phyloP scores from a whole-genome alignment of 495 filamentous ascomycete genomes.

The Saxispiralis lemnorum region DNA sequence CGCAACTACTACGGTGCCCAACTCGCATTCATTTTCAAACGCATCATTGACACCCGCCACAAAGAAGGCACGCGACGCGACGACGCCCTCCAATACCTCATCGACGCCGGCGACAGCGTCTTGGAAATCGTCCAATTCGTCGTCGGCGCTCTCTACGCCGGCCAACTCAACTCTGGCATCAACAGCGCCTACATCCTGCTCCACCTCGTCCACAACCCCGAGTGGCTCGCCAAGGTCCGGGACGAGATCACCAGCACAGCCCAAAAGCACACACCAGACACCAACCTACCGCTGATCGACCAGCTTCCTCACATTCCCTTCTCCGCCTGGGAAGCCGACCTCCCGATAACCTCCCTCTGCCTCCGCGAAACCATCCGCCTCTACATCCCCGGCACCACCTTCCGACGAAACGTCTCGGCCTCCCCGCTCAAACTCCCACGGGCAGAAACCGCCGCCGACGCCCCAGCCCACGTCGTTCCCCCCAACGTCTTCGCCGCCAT shows the following conservation, averaged over 20 bases:
- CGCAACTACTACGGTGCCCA: conserved; percentile 21
- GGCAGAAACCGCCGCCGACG: conserved; percentile 19
- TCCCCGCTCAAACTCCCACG: no score
- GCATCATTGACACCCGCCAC: conserved; percentile 25
- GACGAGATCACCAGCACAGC: conserved; percentile 27
- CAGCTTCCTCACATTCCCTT: conserved; percentile 24
- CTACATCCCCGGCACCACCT: conserved; percentile 18
- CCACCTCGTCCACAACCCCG: conserved; percentile 23
- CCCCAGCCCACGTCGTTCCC: conserved; percentile 30
- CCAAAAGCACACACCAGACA: conserved; percentile 19
- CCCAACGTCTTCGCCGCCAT: conserved; percentile 23
- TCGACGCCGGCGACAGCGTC: conserved; percentile 25
- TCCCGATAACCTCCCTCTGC: conserved; percentile 29
- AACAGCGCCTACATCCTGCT: conserved; percentile 27
- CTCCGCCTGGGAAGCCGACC: conserved; percentile 31
- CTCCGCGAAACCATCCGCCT: conserved; percentile 30
- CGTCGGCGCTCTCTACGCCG: conserved; percentile 23
- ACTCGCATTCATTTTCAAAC: conserved; percentile 27
- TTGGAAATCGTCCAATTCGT: conserved; percentile 26
- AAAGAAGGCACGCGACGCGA: conserved; percentile 23
- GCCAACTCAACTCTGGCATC: conserved; percentile 28
- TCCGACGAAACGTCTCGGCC: conserved; percentile 24
- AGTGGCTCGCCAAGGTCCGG: conserved; percentile 26
- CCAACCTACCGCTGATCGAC: conserved; percentile 22
- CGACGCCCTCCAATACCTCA: conserved; percentile 30